Percentiles rank a stretch among this genome's conserved stretches.
phyloP scores from a whole-genome alignment of 352 stramenopile genomes.

The Globisporangium spinosum region DNA sequence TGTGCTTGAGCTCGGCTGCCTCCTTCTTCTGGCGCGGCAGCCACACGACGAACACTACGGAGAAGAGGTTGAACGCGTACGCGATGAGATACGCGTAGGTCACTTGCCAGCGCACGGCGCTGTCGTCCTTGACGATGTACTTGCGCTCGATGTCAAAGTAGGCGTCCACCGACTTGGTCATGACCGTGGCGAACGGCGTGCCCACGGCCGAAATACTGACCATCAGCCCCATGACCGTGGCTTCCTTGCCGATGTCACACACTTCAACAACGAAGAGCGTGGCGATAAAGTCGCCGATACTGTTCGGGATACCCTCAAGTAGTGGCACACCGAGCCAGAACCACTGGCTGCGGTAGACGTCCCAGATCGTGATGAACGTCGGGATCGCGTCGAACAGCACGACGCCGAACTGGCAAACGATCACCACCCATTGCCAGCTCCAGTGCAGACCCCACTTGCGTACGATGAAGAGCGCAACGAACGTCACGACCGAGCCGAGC shows the following conservation, averaged over 20 bases:
- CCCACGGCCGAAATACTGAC: slow-evolving; percentile 39
- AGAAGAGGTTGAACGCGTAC: slow-evolving; percentile 50
- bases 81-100: slow-evolving; percentile 56
- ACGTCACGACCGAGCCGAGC: slow-evolving; percentile 35
- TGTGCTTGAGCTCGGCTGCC: slow-evolving; percentile 35
- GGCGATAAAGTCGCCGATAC: slow-evolving; percentile 41
- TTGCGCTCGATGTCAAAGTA: slow-evolving; percentile 55
- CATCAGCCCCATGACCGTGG: slow-evolving; percentile 42
- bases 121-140: slow-evolving; percentile 34
- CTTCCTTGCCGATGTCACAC: slow-evolving; percentile 44
- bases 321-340: slow-evolving; percentile 62
- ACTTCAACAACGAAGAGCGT: slow-evolving; percentile 54
- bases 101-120: slow-evolving; percentile 41
- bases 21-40: slow-evolving; percentile 52
- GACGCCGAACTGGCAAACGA: slow-evolving; percentile 38
- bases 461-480: slow-evolving; percentile 38
- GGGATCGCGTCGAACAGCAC: slow-evolving; percentile 43
- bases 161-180: slow-evolving; percentile 55
- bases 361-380: slow-evolving; percentile 61
- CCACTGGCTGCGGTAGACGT: slow-evolving; percentile 67
- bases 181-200: slow-evolving; percentile 44
- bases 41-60: slow-evolving; percentile 41
- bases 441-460: slow-evolving; percentile 47
- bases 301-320: slow-evolving; percentile 45
- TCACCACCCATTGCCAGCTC: slow-evolving; percentile 46